A percentile compares a stretch with the other conserved stretches of the same genome.
Conservation (phyloP, 1,284 basidiomycete genomes). For the Ganoderma resinaceum region DNA sequence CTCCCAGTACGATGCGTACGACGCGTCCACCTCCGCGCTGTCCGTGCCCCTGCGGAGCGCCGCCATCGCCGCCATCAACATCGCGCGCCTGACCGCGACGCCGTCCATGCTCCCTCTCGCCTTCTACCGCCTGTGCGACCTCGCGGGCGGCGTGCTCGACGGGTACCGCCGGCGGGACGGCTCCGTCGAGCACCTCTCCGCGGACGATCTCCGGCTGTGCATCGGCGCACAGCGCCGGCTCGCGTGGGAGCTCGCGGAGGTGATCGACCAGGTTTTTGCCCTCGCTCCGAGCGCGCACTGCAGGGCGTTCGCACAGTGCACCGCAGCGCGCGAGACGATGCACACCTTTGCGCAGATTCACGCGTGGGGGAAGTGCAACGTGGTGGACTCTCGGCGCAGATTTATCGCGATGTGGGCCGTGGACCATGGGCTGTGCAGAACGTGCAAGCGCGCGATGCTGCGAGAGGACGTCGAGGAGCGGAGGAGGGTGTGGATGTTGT, state of each 20-base stretch:
- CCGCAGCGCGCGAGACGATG: background rate
- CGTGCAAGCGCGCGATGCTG: background rate
- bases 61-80: background rate
- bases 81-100: background rate
- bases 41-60: background rate
- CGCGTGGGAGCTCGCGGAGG: background rate
- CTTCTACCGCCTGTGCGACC: background rate
- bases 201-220: background rate
- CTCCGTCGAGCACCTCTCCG: background rate
- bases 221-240: background rate
- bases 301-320: background rate
- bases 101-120: constrained; percentile 4
- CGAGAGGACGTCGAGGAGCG: background rate
- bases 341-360: background rate
- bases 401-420: background rate
- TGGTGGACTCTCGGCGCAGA: background rate
- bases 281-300: background rate
- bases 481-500: background rate
- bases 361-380: background rate
- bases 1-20: background rate
- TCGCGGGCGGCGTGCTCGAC: background rate
- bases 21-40: background rate
- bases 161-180: background rate
- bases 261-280: background rate
- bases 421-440: background rate